Base-by-base conservation (phyloP, 2,329 filamentous ascomycete species). In the Sphaerostilbella broomeana region DNA sequence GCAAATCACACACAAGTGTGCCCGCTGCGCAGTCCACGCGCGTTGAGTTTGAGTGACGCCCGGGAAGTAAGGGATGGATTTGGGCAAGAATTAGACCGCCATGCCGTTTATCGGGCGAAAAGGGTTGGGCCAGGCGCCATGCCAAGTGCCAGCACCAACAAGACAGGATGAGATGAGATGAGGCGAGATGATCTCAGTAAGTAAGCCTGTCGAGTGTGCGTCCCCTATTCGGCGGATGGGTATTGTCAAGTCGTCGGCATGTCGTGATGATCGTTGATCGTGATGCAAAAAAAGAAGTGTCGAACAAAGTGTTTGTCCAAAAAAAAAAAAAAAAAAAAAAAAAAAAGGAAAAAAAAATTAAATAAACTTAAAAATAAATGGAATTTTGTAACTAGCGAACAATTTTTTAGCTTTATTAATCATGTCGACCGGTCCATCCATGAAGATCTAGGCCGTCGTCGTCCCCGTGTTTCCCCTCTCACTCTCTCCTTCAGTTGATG, bases 31-130 rank as follows among this genome's bases (percentile, higher is more conserved):
- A n/a, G n/a, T n/a, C n/a, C n/a, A n/a, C n/a, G n/a, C n/a, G n/a
- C n/a, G n/a, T n/a, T n/a, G n/a, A n/a, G n/a, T n/a, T n/a, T n/a
- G n/a, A n/a, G 47, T 46, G 36, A 38, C 33, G 45, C 49, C 42
- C 38, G 46, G 42, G 40, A 50, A 46, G 43, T n/a, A 56, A 57
- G 41, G 20, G 47, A 48, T 35, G 25, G 31, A 38, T 9, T 25
- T 12, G 21, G 21, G 33, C 25, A 36, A 16, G 15, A 40, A 31
- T 31, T 29, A 40, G 37, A 40, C 41, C 41, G 41, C 41, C 41
- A 40, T 38, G 41, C 35, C 29, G n/a, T 35, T 42, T 42, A 30
- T 16, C 28, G 35, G 35, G 32, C 22, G 40, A 41, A 38, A 38
- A 34, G n/a, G n/a, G n/a, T n/a, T n/a, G 35, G 19, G 16, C 35